Evolutionary conservation across 768 basidiomycete species (phyloP).

Genomic region (Lentinus brumalis): DNA sequence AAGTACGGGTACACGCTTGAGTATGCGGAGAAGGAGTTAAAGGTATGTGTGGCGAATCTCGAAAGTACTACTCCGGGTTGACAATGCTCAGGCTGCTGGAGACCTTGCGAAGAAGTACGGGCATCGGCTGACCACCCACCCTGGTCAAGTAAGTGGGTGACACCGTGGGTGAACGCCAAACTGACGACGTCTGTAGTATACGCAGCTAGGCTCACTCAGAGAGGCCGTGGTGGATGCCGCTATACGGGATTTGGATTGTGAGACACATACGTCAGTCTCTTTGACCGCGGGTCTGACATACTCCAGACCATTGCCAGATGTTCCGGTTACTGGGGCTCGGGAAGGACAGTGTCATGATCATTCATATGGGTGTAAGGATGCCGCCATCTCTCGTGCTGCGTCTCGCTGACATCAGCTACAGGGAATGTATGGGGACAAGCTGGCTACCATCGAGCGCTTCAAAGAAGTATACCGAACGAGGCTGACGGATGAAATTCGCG

Average conservation of each 20-base stretch:
- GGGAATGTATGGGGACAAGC: constrained; percentile 85
- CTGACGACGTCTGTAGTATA: constrained; percentile 43
- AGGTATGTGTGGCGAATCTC: constrained; percentile 28
- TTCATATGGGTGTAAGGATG: constrained; percentile 72
- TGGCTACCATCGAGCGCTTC: constrained; percentile 67
- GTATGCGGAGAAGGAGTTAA: constrained; percentile 63
- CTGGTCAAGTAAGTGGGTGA: constrained; percentile 57
- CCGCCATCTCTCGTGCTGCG: neutral
- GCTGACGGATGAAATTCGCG: constrained; percentile 66
- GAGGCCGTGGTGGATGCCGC: constrained; percentile 73
- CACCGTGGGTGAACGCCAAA: neutral
- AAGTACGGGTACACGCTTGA: constrained; percentile 80
- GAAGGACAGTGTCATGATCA: constrained; percentile 84
- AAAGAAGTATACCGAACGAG: constrained; percentile 62
- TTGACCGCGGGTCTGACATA: neutral
- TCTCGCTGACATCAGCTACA: constrained; percentile 25
- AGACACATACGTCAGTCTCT: neutral
- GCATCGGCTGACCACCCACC: constrained; percentile 82
- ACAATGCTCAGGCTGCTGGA: constrained; percentile 34
- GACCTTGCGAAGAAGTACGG: constrained; percentile 48
- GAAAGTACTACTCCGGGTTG: constrained; percentile 11
- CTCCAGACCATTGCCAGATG: constrained; percentile 77
- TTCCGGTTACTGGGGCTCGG: constrained; percentile 82
- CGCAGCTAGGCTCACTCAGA: constrained; percentile 79
- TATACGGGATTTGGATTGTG: constrained; percentile 73